Conservation (phyloP, 352 stramenopile species). For the Pythium diclinum region DNA sequence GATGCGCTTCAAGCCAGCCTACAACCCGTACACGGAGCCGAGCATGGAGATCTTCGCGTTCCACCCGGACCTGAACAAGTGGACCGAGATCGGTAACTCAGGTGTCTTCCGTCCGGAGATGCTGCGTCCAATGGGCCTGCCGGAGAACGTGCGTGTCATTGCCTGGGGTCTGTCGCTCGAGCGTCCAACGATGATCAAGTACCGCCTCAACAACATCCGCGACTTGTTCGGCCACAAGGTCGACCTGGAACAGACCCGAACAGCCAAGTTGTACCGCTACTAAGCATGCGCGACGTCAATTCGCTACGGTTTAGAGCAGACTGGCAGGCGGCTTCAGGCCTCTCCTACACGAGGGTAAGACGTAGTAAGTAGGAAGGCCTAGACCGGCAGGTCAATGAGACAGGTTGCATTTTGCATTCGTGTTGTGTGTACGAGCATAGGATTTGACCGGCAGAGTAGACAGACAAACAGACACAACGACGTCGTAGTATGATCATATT, state of each 20-base stretch:
- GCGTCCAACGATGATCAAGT: conserved; percentile 99
- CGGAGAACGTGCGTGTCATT: conserved; percentile 98
- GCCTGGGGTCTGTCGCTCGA: conserved; percentile 99
- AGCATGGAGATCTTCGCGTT: conserved; percentile 99
- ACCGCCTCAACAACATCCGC: conserved; percentile 99
- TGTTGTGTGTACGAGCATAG: not conserved
- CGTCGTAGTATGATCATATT: not conserved
- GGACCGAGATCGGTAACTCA: conserved; percentile 99
- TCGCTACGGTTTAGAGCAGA: not conserved
- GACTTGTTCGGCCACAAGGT: conserved; percentile 99
- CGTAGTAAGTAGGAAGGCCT: not conserved
- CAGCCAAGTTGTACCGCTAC: conserved; percentile 88
- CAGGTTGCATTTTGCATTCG: not conserved
- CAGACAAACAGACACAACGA: not conserved
- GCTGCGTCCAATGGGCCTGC: conserved; percentile 98
- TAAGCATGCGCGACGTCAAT: conserved; percentile 26
- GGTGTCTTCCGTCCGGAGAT: conserved; percentile 99
- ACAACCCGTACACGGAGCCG: conserved; percentile 99
- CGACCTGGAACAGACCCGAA: conserved; percentile 94
- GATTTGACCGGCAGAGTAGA: not conserved
- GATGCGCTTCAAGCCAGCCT: conserved; percentile 99
- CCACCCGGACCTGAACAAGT: conserved; percentile 99
- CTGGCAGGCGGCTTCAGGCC: not conserved
- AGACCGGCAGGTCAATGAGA: not conserved
- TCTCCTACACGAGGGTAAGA: not conserved